Evolutionary conservation across 208 protist genomes (phyloP), one percentile per base, ranked within the genome.

Genomic region (Endotrypanum monterogeii): DNA sequence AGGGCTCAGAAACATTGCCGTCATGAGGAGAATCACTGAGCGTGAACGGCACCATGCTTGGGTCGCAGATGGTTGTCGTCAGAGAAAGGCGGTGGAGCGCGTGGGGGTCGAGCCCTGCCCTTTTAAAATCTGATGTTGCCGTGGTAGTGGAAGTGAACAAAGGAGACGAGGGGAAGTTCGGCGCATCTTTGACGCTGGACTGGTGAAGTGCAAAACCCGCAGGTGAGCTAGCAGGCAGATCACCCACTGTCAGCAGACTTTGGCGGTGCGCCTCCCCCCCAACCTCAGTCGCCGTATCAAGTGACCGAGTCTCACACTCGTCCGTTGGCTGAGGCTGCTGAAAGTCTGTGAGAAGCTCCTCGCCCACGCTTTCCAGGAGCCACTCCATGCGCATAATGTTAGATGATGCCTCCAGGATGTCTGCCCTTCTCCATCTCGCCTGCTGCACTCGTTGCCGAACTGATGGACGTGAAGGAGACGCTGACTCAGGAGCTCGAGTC

Each of bases 361-460:
- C 61, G 44, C 89, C 88, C 11, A 89, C 56, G 56, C 88, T 92
- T 63, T 90, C 83, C 54, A 90, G 70, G 14, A 90, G 74, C 84
- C 84, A 92, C n/a, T 54, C 74, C 67, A 92, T 85, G 37, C 80
- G 83, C 41, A 82, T 80, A 60, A 82, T 86, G 74, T 92, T 92
- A 12, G 67, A 78, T 28, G 77, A 65, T 12, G 37, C 50, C 18
- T 84, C 75, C 30, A 65, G 78, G 51, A 73, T 23, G 6, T 79
- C 69, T 1, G 30, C 16, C 46, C 73, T 52, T 16, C 76, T 41
- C 65, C 25, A 30, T 63, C 73, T 61, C 8, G 54, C 44, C 30
- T 28, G 41, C 20, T 52, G 35, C 44, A 73, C 57, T 2, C 67
- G 71, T 39, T 55, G 37, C 18, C 71, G 71, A 56, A 78, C 67